Percentiles rank a stretch among this genome's conserved stretches.
Conservation (phyloP, 495 filamentous ascomycete genomes). For the Clohesyomyces aquaticus region DNA sequence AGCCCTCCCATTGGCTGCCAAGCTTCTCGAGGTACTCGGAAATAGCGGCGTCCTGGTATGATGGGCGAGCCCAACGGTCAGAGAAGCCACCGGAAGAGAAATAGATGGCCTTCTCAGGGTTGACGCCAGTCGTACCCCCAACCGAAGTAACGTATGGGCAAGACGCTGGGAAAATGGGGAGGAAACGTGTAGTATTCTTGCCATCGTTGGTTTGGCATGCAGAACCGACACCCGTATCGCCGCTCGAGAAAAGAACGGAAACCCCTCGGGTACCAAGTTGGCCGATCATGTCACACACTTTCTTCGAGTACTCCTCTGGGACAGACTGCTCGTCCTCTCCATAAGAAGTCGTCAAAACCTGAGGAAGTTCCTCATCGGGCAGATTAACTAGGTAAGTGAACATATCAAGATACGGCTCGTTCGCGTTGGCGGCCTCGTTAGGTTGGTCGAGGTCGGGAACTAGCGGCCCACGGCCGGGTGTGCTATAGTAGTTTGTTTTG, state of each 20-base stretch:
- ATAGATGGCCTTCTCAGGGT: conserved; percentile 63
- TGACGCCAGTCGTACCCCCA: conserved; percentile 64
- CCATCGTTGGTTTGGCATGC: conserved; percentile 69
- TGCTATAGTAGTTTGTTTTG: conserved; percentile 68
- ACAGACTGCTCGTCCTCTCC: conserved; percentile 81
- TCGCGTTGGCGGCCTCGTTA: conserved; percentile 57
- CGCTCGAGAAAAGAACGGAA: conserved; percentile 70
- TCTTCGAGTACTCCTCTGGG: conserved; percentile 65
- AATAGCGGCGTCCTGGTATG: conserved; percentile 65
- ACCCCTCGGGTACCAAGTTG: conserved; percentile 78
- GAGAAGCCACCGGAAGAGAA: conserved; percentile 69
- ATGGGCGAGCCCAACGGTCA: conserved; percentile 63
- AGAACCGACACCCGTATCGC: conserved; percentile 72
- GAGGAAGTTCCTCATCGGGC: conserved; percentile 66
- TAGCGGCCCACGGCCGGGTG: conserved; percentile 65
- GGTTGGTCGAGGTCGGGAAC: conserved; percentile 66
- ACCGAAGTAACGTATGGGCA: conserved; percentile 78
- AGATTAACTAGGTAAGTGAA: conserved; percentile 66
- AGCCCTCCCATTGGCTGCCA: conserved; percentile 49
- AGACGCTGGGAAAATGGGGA: conserved; percentile 69
- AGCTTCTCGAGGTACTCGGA: conserved; percentile 57
- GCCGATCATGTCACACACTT: conserved; percentile 70
- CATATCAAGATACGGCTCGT: conserved; percentile 78
- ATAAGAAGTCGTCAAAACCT: conserved; percentile 78
- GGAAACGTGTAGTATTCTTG: conserved; percentile 66